Percentiles rank a stretch among this genome's conserved stretches.
phyloP scores from a whole-genome alignment of 2,329 filamentous ascomycete genomes.

The Sodiomyces alkalinus region DNA sequence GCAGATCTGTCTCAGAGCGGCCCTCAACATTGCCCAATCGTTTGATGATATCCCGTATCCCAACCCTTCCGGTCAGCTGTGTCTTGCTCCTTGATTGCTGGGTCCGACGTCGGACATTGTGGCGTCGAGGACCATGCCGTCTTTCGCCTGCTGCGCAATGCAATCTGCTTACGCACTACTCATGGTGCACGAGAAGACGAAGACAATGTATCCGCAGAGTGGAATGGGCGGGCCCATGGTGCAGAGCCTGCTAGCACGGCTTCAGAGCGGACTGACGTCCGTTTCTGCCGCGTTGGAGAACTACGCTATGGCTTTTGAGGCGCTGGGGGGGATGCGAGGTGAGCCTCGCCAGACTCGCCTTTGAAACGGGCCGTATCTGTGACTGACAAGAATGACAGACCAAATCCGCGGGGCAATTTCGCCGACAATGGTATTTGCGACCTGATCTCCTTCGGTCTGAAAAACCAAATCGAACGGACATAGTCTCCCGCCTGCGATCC shows the following conservation, averaged over 20 bases:
- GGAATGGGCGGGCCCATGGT: conserved; percentile 11
- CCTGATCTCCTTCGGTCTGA: too few relatives aligned
- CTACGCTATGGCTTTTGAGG: conserved; percentile 27
- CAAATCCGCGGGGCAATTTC: conserved; percentile 12
- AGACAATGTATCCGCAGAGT: conserved; percentile 18
- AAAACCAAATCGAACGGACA: too few relatives aligned
- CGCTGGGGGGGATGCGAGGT: conserved; percentile 30
- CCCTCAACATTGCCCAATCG: conserved; percentile 28
- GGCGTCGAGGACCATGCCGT: conserved; percentile 28
- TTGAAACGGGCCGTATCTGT: not conserved
- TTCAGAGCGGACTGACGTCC: conserved; percentile 25
- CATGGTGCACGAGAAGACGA: conserved; percentile 25
- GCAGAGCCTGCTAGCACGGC: conserved; percentile 20
- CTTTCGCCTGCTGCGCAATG: conserved; percentile 30
- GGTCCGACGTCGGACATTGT: conserved; percentile 20
- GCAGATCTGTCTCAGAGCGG: conserved; percentile 31
- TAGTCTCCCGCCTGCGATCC: too few relatives aligned
- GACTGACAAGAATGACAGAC: conserved; percentile 6
- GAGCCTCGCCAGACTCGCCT: conserved; percentile 7
- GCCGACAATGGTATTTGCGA: conserved; percentile 9
- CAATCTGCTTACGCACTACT: conserved; percentile 27
- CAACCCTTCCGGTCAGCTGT: conserved; percentile 19
- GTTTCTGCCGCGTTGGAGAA: conserved; percentile 25
- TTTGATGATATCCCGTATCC: conserved; percentile 31
- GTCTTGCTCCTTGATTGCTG: conserved; percentile 18